A percentile compares a stretch with the other conserved stretches of the same genome.
These are phyloP conservation scores for Suhomyces sp. DNA, from an alignment of 805 yeast species.

Conservation along the genomic window DNA sequence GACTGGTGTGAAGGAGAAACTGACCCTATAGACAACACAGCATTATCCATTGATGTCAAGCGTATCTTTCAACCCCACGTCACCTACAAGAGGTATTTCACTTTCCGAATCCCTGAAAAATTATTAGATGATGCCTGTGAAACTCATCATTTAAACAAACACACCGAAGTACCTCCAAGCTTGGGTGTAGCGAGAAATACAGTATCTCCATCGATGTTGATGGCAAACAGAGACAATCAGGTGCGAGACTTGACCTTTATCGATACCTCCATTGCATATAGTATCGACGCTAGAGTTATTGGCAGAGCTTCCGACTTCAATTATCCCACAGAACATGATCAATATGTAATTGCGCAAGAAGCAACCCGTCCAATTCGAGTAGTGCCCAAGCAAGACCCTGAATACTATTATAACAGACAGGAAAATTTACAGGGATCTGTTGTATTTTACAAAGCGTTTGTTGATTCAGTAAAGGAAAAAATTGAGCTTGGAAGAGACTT, in stretches of 20 bases:
- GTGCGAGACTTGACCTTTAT: slow-evolving; percentile 36
- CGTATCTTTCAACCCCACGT: slow-evolving; percentile 36
- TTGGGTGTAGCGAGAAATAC: slow-evolving; percentile 32
- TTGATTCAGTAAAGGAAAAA: slow-evolving; percentile 28
- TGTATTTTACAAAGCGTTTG: slow-evolving; percentile 35
- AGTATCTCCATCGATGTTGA: slow-evolving; percentile 23
- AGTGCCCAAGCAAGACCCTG: slow-evolving; percentile 29
- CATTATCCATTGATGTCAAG: slow-evolving; percentile 36
- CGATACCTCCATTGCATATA: slow-evolving; percentile 35
- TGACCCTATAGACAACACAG: slow-evolving; percentile 40
- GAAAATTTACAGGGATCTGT: slow-evolving; percentile 18
- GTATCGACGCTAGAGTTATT: slow-evolving; percentile 40
- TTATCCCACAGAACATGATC: slow-evolving; percentile 21
- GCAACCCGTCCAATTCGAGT: slow-evolving; percentile 34
- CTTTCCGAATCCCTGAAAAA: slow-evolving; percentile 42
- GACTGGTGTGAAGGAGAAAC: slow-evolving; percentile 47
- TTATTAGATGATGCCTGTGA: slow-evolving; percentile 42
- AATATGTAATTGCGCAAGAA: slow-evolving; percentile 39
- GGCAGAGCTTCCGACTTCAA: slow-evolving; percentile 40
- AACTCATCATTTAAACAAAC: slow-evolving; percentile 32
- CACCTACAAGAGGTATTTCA: slow-evolving; percentile 42
- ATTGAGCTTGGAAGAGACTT: slow-evolving; percentile 23
- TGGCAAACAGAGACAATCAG: slow-evolving; percentile 20
- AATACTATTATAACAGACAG: slow-evolving; percentile 16
- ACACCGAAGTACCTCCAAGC: slow-evolving; percentile 38